These are phyloP conservation scores for Casuarina equisetifolia DNA, from an alignment of 306 rosid species.

Conservation along the genomic window DNA sequence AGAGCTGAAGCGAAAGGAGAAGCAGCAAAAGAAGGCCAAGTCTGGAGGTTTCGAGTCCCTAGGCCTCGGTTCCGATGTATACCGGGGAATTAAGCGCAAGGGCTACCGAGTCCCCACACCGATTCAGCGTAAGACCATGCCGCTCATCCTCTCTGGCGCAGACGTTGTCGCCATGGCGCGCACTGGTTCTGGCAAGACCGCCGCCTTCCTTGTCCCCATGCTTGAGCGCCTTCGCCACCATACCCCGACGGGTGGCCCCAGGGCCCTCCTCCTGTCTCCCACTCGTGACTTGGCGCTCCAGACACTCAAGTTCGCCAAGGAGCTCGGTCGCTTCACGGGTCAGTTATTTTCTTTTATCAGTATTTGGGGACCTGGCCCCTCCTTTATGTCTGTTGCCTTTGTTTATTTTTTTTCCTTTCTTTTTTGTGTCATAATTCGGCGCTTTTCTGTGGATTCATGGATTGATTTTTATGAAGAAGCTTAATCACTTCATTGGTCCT, in stretches of 20 bases:
- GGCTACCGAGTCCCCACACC: conserved; percentile 93
- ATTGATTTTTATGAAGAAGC: no score
- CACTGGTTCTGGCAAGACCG: conserved; percentile 95
- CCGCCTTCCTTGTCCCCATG: conserved; percentile 91
- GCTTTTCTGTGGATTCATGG: no score
- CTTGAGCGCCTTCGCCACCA: conserved; percentile 76
- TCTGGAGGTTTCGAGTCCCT: conserved; percentile 88
- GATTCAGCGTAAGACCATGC: conserved; percentile 94
- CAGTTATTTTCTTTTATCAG: not conserved
- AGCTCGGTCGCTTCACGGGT: conserved; percentile 80
- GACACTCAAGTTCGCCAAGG: conserved; percentile 82
- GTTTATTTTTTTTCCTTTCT: no score
- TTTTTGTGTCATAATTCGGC: no score
- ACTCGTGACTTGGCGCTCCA: conserved; percentile 88
- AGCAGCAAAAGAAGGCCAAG: conserved; percentile 60
- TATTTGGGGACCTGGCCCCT: not conserved
- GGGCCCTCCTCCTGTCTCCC: conserved; percentile 85
- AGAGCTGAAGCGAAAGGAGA: conserved; percentile 47
- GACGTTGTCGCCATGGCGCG: conserved; percentile 99
- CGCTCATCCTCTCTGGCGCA: conserved; percentile 72
- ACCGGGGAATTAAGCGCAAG: conserved; percentile 69
- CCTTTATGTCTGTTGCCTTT: no score
- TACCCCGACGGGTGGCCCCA: conserved; percentile 70
- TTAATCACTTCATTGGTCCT: no score
- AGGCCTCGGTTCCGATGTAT: conserved; percentile 58